A percentile compares a stretch with the other conserved stretches of the same genome.
Conservation (phyloP, 441 rosid species). For the Theobroma grandiflorum region DNA sequence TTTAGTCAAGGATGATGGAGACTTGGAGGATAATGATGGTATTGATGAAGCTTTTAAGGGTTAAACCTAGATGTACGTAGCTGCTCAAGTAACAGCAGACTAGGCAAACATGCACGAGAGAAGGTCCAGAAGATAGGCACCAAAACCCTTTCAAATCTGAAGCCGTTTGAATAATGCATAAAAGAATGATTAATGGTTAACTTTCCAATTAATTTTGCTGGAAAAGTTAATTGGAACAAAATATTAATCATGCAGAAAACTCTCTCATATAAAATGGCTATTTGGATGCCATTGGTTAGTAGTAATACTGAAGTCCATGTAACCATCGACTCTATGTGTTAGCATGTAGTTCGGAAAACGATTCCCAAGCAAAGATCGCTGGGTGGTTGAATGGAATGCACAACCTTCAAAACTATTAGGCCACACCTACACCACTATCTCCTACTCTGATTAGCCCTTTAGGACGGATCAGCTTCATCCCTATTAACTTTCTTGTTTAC, state of each 20-base stretch:
- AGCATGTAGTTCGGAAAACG: conserved; percentile 2
- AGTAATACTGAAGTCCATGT: background rate
- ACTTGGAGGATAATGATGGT: too few species aligned
- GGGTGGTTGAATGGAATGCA: background rate
- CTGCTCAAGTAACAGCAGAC: too few species aligned
- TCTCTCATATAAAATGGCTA: background rate
- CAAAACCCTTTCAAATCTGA: too few species aligned
- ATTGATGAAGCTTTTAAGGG: too few species aligned
- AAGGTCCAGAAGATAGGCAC: too few species aligned
- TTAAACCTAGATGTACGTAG: too few species aligned
- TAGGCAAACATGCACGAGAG: too few species aligned
- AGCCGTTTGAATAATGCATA: too few species aligned
- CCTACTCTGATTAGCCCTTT: background rate
- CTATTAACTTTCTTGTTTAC: conserved; percentile 17
- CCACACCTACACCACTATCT: background rate
- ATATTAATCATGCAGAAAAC: background rate
- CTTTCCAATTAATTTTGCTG: background rate
- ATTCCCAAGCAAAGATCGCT: background rate
- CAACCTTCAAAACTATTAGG: background rate
- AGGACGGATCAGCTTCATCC: background rate
- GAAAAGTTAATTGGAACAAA: background rate
- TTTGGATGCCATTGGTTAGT: background rate
- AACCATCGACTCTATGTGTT: background rate
- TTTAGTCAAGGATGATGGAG: too few species aligned
- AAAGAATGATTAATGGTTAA: too few species aligned